Evolutionary conservation across 2,329 filamentous ascomycete species (phyloP), one percentile per base, ranked within the genome.

Genomic region (Aurifilum marmelostoma): DNA sequence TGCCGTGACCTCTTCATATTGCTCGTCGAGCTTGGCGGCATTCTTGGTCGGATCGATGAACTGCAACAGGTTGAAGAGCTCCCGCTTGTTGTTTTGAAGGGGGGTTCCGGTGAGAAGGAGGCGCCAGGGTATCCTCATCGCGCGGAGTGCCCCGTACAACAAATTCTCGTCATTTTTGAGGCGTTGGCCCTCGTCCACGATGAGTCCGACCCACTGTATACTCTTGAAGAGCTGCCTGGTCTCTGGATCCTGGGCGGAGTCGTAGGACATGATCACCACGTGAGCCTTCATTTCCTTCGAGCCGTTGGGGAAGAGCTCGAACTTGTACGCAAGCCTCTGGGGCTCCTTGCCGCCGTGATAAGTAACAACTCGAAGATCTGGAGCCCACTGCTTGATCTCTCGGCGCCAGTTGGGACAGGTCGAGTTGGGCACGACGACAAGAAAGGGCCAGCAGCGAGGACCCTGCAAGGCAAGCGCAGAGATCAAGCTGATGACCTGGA

Each of bases 341-440:
- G 94, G 85, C 63, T 87, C 85, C 64, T 85, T 86, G 21, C 91
- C 91, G 60, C 96, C 96, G 77, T 97, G 97, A 77, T 96, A 98
- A 0, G 94, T 91, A n/a, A 97, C 94, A 8, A 97, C 94, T 56
- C 94, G 89, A 47, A 98, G 81, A 8, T 88, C 88, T 1, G 95
- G 95, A 0, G 92, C 90, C 95, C 95, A 99, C 73, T 92, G 90
- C 81, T 97, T 97, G 78, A 98, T 93, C 77, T 99, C 96, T 63
- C 95, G 90, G 7, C 95, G 91, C 95, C 96, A 99, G 77, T 99
- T 99, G n/a, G 94, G 89, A 78, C 94, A 97, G 0, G 96, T 99
- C 0, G 95, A 91, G 76, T 98, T 98, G 0, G 96, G 96, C 0
- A 97, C 95, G 1, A 97, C 93, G 3, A 98, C 86, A 21, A 99